phyloP scores from a whole-genome alignment of 148 eudicot species.

The Rhododendron kiyosumense region DNA sequence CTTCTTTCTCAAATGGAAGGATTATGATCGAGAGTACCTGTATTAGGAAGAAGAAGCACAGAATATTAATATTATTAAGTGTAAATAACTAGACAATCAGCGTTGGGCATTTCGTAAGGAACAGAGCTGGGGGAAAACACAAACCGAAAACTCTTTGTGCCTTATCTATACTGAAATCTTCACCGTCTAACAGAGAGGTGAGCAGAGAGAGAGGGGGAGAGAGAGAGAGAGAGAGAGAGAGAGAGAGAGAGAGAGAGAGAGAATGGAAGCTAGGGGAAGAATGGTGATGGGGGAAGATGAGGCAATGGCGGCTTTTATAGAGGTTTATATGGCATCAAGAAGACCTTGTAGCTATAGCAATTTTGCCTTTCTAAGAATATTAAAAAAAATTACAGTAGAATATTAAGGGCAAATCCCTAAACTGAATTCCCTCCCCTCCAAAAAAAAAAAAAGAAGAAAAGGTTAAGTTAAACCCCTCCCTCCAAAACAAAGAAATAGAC shows the following conservation, averaged over 20 bases:
- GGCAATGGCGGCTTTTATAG: conserved; percentile 11
- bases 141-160: background rate
- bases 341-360: background rate
- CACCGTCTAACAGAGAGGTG: background rate
- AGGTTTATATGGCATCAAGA: background rate
- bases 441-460: background rate
- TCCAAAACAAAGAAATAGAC: background rate
- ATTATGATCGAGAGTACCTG: background rate
- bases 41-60: background rate
- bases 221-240: background rate
- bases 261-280: background rate
- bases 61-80: background rate
- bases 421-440: background rate
- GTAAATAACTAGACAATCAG: background rate
- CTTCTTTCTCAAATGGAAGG: background rate
- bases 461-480: background rate
- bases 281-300: background rate
- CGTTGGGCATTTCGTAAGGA: background rate
- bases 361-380: background rate
- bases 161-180: background rate
- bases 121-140: background rate
- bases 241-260: background rate
- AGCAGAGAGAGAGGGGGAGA: background rate
- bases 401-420: background rate
- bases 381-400: background rate